A percentile compares a stretch with the other conserved stretches of the same genome.
These are phyloP conservation scores for Eimeria zaria DNA, from an alignment of 169 alveolate species.

Conservation along the genomic window DNA sequence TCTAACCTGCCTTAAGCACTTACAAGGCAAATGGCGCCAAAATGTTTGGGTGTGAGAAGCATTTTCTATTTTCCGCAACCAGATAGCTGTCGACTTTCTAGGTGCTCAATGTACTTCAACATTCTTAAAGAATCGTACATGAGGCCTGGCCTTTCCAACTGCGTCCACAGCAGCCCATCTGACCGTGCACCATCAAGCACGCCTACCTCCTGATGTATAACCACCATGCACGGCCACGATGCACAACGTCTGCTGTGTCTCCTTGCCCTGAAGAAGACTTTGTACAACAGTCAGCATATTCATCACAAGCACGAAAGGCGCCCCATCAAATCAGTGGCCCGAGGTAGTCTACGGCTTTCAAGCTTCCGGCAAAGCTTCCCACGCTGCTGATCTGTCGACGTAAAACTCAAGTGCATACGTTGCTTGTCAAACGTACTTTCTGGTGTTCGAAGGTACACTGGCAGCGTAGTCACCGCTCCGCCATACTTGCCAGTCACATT, in stretches of 20 bases:
- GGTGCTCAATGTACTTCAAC: background rate
- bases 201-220: background rate
- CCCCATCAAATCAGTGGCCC: no score
- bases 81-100: background rate
- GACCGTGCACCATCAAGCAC: background rate
- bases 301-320: background rate
- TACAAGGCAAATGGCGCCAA: background rate
- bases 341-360: background rate
- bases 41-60: background rate
- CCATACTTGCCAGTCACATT: background rate
- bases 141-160: background rate
- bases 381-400: background rate
- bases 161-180: background rate
- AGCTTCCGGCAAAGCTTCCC: background rate
- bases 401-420: background rate
- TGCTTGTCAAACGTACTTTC: background rate
- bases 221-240: background rate
- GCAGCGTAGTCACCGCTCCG: background rate
- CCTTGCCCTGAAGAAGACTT: background rate
- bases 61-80: background rate
- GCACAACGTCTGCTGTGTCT: background rate
- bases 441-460: background rate
- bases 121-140: background rate
- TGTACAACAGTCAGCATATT: background rate
- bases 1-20: background rate